A percentile compares a stretch with the other conserved stretches of the same genome.
phyloP scores from a whole-genome alignment of 176 grass and related monocot genomes.

The Oryza australiensis region DNA sequence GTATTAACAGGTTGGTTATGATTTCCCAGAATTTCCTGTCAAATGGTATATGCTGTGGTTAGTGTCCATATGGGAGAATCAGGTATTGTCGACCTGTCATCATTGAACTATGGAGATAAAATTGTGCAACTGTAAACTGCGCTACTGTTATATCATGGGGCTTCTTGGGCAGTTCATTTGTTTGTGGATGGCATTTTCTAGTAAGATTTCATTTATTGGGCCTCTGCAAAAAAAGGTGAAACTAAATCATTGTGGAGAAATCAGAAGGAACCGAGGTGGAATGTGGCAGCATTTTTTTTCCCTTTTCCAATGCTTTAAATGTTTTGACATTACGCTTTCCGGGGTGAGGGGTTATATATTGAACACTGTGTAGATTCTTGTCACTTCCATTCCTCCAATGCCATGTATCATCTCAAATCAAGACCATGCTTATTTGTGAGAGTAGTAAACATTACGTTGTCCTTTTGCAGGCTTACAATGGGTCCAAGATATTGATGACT shows the following conservation, averaged over 20 bases:
- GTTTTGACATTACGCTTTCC: background rate
- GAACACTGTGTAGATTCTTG: background rate
- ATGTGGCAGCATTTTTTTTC: background rate
- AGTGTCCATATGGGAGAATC: background rate
- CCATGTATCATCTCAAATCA: background rate
- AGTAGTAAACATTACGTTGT: background rate
- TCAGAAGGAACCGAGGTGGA: background rate
- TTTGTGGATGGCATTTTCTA: background rate
- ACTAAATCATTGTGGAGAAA: background rate
- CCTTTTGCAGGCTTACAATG: conserved; percentile 58
- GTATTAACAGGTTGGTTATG: conserved; percentile 81
- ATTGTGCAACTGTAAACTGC: background rate
- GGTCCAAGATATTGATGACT: conserved; percentile 59
- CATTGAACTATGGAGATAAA: background rate
- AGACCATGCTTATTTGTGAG: background rate
- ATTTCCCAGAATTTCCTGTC: background rate
- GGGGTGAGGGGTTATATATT: background rate
- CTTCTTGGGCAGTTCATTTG: background rate
- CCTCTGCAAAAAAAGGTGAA: background rate
- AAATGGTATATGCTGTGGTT: background rate
- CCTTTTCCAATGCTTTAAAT: background rate
- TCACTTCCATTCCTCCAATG: background rate
- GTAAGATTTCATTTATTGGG: background rate
- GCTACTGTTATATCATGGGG: background rate
- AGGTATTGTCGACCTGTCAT: background rate